Conservation (phyloP, 2,329 filamentous ascomycete genomes). For the Aspergillus glaucus region DNA sequence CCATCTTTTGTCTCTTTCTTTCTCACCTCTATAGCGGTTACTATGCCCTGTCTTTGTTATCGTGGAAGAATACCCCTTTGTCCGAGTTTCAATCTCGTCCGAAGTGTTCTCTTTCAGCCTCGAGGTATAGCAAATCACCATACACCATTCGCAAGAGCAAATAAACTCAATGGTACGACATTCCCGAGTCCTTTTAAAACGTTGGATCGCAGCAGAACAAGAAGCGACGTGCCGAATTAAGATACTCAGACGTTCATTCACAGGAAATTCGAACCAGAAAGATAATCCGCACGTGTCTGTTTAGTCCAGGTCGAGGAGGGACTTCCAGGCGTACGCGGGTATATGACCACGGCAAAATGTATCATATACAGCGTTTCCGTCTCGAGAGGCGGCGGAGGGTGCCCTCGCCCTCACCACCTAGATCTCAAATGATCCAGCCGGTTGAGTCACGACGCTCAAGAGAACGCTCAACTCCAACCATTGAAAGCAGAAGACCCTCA, state of each 20-base stretch:
- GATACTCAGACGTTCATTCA: conserved; percentile 8
- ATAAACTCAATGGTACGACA: neutral
- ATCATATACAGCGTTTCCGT: conserved; percentile 7
- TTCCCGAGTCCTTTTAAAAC: neutral
- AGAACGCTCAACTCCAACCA: neutral
- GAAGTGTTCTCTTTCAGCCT: neutral
- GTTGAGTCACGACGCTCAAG: conserved; percentile 1
- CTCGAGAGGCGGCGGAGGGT: conserved; percentile 1
- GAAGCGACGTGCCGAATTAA: conserved; percentile 13
- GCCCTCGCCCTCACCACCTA: neutral
- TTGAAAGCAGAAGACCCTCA: conserved; percentile 4
- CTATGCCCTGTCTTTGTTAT: conserved; percentile 7
- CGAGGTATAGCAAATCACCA: neutral
- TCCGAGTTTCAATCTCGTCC: conserved; percentile 1
- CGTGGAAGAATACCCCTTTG: conserved; percentile 7
- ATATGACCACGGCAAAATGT: conserved; percentile 11
- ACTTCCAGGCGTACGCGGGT: conserved; percentile 9
- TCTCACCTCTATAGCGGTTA: neutral
- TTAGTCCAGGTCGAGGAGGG: conserved; percentile 6
- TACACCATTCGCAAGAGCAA: neutral
- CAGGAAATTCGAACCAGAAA: conserved; percentile 17
- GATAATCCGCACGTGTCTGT: conserved; percentile 11
- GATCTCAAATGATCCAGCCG: conserved; percentile 7
- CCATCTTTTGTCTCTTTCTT: conserved; percentile 5
- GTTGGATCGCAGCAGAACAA: neutral